Base-by-base conservation (phyloP, 441 rosid genomes). In the Gossypium davidsonii region DNA sequence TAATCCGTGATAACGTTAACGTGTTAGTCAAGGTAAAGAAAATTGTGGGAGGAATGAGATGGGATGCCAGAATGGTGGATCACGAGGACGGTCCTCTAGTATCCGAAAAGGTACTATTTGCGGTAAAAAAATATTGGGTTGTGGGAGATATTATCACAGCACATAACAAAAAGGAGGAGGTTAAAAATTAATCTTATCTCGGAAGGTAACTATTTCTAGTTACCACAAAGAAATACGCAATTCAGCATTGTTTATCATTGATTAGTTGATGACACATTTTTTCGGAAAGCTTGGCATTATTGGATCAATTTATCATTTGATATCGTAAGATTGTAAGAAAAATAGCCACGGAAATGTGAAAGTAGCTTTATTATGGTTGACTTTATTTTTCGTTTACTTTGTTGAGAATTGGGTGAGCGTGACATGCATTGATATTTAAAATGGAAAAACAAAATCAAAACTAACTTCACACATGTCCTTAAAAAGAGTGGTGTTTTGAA, bases 31-130 rank as follows among this genome's bases (percentile, higher is more conserved):
- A 56, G 61, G 61, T 80, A 25, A 76, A 65, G 52, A 78, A 71
- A 73, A 78, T 84, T 51, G 85, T 71, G 2, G 46, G 57, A 6
- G 74, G 77, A 74, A 84, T 84, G 83, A 80, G 83, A 74, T 82
- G 87, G 85, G 76, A 82, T 21, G 77, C 79, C 34, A 76, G 76
- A 74, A 67, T 82, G 71, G 76, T 80, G 64, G 87, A 84, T 80
- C 82, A 84, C 6, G 87, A 84, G 65, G 85, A 82, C 3, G 84
- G 87, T 14, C 85, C 84, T 73, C 83, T 82, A 44, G 64, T 67
- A 56, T 53, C 80, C 3, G 81, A 78, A 67, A 84, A 82, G 74
- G 70, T 82, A 52, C 74, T 84, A 39, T 79, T 79, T 15, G 80
- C 78, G 14, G 83, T 77, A 58, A 72, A 81, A 56, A 61, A 12